Evolutionary conservation across 2,329 filamentous ascomycete species (phyloP).

Genomic region (Acrocalymma vagum): DNA sequence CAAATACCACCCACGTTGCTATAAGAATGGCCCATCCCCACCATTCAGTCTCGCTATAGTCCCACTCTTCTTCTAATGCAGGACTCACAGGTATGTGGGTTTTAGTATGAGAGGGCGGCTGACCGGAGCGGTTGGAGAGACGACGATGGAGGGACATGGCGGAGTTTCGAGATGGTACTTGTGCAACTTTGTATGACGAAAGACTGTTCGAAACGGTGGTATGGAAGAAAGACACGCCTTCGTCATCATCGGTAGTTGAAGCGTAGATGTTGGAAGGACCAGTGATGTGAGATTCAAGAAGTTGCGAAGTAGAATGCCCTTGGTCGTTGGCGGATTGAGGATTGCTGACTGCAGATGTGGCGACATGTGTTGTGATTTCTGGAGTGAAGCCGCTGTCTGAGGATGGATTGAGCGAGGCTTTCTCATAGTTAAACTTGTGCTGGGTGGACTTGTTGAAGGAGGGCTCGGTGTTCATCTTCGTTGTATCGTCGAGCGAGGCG

Average conservation of each 20-base stretch:
- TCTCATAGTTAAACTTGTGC: slow-evolving; percentile 50
- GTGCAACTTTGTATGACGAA: slow-evolving; percentile 42
- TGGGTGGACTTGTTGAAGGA: slow-evolving; percentile 30
- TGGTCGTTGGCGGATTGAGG: slow-evolving; percentile 13
- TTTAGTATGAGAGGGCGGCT: slow-evolving; percentile 30
- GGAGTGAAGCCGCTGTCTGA: slow-evolving; percentile 39
- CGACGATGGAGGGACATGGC: slow-evolving; percentile 37
- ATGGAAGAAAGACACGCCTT: slow-evolving; percentile 69
- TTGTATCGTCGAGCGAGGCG: slow-evolving; percentile 19
- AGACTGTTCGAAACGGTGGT: slow-evolving; percentile 50
- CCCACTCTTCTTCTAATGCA: slow-evolving; percentile 69
- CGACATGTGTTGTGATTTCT: slow-evolving; percentile 21
- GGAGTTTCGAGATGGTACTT: slow-evolving; percentile 23
- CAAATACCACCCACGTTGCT: slow-evolving; percentile 95
- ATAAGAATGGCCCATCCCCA: slow-evolving; percentile 96
- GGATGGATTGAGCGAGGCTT: slow-evolving; percentile 41
- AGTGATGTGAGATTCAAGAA: slow-evolving; percentile 49
- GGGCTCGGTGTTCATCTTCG: too few species aligned
- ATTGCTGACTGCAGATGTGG: slow-evolving; percentile 6
- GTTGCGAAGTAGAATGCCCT: slow-evolving; percentile 40
- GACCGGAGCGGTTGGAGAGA: slow-evolving; percentile 37
- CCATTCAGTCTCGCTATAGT: slow-evolving; percentile 95
- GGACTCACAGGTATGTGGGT: slow-evolving; percentile 33
- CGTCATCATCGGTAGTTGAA: slow-evolving; percentile 86
- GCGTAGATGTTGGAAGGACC: slow-evolving; percentile 69